phyloP scores from a whole-genome alignment of 495 filamentous ascomycete species.

The Beverwykella pulmonaria region DNA sequence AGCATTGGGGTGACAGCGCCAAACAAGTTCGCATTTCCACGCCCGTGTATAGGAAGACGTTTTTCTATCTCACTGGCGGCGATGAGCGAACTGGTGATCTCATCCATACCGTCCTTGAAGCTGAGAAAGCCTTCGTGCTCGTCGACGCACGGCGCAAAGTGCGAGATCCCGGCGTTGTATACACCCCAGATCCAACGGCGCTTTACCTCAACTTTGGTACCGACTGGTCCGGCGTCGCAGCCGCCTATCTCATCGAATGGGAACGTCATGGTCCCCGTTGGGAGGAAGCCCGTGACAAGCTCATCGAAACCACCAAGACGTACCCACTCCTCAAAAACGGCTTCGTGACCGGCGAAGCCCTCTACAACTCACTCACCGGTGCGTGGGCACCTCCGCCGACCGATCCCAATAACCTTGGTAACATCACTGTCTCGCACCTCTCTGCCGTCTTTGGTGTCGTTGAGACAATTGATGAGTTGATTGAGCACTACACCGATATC shows the following conservation, averaged over 20 bases:
- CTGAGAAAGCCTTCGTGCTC: slow-evolving; percentile 42
- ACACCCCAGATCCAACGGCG: slow-evolving; percentile 49
- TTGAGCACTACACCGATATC: slow-evolving; percentile 43
- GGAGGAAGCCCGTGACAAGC: slow-evolving; percentile 48
- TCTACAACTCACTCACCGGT: slow-evolving; percentile 50
- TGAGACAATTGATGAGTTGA: slow-evolving; percentile 14
- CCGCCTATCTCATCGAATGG: slow-evolving; percentile 54
- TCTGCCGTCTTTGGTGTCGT: slow-evolving; percentile 52
- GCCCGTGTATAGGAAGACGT: slow-evolving; percentile 48
- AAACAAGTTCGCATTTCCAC: slow-evolving; percentile 26
- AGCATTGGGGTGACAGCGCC: slow-evolving; percentile 24
- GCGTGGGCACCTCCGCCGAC: slow-evolving; percentile 47
- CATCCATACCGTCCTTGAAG: slow-evolving; percentile 4
- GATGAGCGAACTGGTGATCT: slow-evolving; percentile 51
- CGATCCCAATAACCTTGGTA: slow-evolving; percentile 49
- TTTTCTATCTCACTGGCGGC: slow-evolving; percentile 53
- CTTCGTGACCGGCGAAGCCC: slow-evolving; percentile 52
- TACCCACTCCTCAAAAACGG: slow-evolving; percentile 51
- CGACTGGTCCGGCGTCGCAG: slow-evolving; percentile 54
- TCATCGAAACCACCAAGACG: slow-evolving; percentile 48
- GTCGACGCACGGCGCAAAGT: slow-evolving; percentile 56
- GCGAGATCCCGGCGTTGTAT: slow-evolving; percentile 44
- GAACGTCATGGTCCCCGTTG: slow-evolving; percentile 51
- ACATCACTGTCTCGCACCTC: slow-evolving; percentile 50
- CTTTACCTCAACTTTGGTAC: slow-evolving; percentile 53